Conservation (phyloP, 768 basidiomycete genomes). For the Psilocybe sp. region DNA sequence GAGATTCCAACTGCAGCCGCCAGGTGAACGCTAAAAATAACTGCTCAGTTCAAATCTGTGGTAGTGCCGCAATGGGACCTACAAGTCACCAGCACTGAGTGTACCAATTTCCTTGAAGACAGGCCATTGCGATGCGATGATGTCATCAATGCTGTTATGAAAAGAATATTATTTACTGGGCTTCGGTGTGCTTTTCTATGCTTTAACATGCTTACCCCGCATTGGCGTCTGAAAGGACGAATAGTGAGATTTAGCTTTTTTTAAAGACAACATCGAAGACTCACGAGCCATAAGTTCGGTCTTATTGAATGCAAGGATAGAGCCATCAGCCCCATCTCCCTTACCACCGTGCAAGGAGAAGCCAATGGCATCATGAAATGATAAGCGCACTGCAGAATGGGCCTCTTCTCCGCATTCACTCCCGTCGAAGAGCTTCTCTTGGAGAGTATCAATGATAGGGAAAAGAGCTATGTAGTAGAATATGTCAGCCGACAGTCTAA, state of each 20-base stretch:
- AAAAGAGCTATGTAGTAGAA: constrained; percentile 6
- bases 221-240: constrained; percentile 9
- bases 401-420: constrained; percentile 18
- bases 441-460: constrained; percentile 13
- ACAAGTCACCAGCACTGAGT: constrained; percentile 22
- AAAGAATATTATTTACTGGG: not conserved
- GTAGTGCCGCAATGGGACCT: not conserved
- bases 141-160: constrained; percentile 14
- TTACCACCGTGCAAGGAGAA: constrained; percentile 10
- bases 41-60: not conserved
- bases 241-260: not conserved
- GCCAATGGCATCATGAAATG: constrained; percentile 19
- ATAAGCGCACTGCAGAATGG: constrained; percentile 14
- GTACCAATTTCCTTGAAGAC: constrained; percentile 12
- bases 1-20: constrained; percentile 23
- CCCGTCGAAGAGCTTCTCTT: constrained; percentile 12
- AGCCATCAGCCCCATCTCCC: constrained; percentile 29
- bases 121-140: constrained; percentile 12
- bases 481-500: not conserved
- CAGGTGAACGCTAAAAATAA: constrained; percentile 10
- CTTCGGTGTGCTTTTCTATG: not conserved
- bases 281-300: constrained; percentile 21
- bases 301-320: constrained; percentile 23
- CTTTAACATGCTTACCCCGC: constrained; percentile 11
- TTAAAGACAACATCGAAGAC: not conserved